Evolutionary conservation across 1,139 yeast genomes (phyloP).

Genomic region (Hemisphaericaspora lyxosophila): DNA sequence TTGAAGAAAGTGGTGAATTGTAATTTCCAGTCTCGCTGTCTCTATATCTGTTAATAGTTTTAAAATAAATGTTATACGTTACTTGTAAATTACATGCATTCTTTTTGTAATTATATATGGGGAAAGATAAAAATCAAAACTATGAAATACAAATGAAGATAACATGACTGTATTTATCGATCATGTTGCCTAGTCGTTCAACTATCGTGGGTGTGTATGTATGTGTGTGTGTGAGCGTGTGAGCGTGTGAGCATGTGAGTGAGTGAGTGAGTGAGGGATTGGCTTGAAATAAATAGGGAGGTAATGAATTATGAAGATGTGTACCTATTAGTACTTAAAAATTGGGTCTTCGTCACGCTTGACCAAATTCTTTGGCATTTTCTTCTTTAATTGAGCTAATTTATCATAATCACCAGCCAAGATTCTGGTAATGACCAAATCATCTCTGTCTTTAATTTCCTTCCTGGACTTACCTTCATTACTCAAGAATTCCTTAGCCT

Average conservation of each 20-base stretch:
- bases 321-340: constrained; percentile 21
- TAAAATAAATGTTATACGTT: too few species aligned
- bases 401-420: constrained; percentile 84
- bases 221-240: too few species aligned
- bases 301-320: neutral
- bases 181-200: too few species aligned
- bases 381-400: constrained; percentile 67
- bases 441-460: constrained; percentile 71
- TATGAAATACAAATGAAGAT: constrained; percentile 2
- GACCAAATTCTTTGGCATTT: constrained; percentile 41
- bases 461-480: constrained; percentile 57
- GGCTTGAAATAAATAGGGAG: neutral
- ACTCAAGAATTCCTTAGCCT: constrained; percentile 55
- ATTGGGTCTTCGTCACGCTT: constrained; percentile 35
- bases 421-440: constrained; percentile 76
- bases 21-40: too few species aligned
- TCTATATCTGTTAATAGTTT: too few species aligned
- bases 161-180: neutral
- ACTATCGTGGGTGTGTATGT: too few species aligned
- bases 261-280: too few species aligned
- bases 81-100: neutral
- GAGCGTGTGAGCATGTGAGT: too few species aligned
- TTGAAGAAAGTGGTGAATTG: constrained; percentile 41
- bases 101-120: neutral
- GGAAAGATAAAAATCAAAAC: neutral